These are phyloP conservation scores for Ganoderma lucidum DNA, from an alignment of 1,284 basidiomycete genomes.

Conservation along the genomic window DNA sequence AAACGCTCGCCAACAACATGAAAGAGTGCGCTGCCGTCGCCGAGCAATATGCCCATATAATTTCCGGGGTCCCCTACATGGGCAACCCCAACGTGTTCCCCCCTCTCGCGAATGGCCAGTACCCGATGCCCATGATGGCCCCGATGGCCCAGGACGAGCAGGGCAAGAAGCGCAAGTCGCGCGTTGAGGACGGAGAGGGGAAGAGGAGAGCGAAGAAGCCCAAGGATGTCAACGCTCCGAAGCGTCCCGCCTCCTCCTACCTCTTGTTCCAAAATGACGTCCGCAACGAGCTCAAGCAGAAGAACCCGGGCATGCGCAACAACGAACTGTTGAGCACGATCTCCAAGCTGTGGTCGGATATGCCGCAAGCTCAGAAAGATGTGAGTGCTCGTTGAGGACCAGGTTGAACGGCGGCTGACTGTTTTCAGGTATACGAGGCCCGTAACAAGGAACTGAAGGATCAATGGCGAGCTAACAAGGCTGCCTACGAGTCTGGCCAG, in stretches of 20 bases:
- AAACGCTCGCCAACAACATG: slow-evolving; percentile 63
- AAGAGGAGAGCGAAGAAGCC: slow-evolving; percentile 62
- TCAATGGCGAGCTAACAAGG: slow-evolving; percentile 44
- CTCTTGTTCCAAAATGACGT: slow-evolving; percentile 96
- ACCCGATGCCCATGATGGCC: slow-evolving; percentile 31
- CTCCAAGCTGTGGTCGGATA: slow-evolving; percentile 76
- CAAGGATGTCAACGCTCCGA: slow-evolving; percentile 94
- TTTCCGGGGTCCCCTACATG: slow-evolving; percentile 36
- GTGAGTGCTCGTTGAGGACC: slow-evolving; percentile 50
- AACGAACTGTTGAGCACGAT: slow-evolving; percentile 79
- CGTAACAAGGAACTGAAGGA: slow-evolving; percentile 47
- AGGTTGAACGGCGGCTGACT: neutral
- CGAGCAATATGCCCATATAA: slow-evolving; percentile 54
- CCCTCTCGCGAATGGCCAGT: slow-evolving; percentile 36
- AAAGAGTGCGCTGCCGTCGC: slow-evolving; percentile 63
- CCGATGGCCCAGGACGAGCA: slow-evolving; percentile 34
- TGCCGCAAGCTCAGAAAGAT: slow-evolving; percentile 76
- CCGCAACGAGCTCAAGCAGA: slow-evolving; percentile 74
- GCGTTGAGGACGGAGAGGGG: slow-evolving; percentile 50
- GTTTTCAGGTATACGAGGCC: slow-evolving; percentile 45
- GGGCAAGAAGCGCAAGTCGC: slow-evolving; percentile 61
- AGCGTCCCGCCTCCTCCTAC: slow-evolving; percentile 94
- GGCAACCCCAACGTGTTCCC: slow-evolving; percentile 24
- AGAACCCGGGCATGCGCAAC: slow-evolving; percentile 73
- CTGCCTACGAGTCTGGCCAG: slow-evolving; percentile 39